Percentiles rank a stretch among this genome's conserved stretches.
These are phyloP conservation scores for Breviolum minutum DNA, from an alignment of 73 alveolate species.

Conservation along the genomic window DNA sequence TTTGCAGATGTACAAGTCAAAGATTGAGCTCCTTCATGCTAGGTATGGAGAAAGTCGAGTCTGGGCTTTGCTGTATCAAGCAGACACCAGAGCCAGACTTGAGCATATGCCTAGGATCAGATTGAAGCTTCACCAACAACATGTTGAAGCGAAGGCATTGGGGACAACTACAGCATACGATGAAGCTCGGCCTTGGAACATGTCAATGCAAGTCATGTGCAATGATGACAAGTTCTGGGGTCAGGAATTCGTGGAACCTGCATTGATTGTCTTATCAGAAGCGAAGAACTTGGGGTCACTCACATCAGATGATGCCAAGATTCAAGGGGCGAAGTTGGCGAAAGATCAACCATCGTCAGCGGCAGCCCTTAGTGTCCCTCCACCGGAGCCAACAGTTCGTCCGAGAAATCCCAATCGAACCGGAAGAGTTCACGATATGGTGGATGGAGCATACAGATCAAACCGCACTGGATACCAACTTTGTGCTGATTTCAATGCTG, in stretches of 20 bases:
- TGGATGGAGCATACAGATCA: neutral
- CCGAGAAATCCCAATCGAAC: neutral
- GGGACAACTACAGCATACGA: neutral
- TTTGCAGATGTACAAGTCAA: neutral
- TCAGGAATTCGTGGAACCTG: conserved; percentile 22
- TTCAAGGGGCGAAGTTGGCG: too few relatives aligned
- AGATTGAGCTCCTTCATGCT: neutral
- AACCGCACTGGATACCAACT: conserved; percentile 9
- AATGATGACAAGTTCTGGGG: neutral
- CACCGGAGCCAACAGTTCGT: too few relatives aligned
- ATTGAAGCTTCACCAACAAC: neutral
- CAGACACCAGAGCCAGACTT: too few relatives aligned
- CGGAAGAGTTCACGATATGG: neutral
- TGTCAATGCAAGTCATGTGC: neutral
- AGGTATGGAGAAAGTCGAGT: too few relatives aligned
- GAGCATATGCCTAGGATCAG: too few relatives aligned
- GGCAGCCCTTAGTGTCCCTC: neutral
- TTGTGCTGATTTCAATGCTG: neutral
- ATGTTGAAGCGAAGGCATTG: neutral
- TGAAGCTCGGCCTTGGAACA: neutral
- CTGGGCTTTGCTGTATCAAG: too few relatives aligned
- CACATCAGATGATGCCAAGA: neutral
- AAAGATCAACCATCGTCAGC: neutral
- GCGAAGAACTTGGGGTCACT: neutral
- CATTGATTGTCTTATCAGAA: neutral